Evolutionary conservation across 805 yeast genomes (phyloP).

Genomic region (Candida succiphila): DNA sequence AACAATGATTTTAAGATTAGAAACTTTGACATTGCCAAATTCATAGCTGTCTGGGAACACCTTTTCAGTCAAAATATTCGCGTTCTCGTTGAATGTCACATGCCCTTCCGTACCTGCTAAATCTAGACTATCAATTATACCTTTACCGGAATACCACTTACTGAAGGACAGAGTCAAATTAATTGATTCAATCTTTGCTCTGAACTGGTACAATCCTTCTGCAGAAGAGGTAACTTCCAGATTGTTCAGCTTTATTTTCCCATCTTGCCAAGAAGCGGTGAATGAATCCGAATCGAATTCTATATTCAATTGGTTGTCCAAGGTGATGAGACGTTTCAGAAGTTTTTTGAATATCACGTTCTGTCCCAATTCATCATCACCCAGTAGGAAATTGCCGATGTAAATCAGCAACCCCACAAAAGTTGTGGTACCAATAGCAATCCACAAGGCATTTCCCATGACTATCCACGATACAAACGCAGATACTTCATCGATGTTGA

Average conservation of each 20-base stretch:
- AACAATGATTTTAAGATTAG: slow-evolving; percentile 34
- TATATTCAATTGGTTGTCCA: slow-evolving; percentile 21
- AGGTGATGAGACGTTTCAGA: slow-evolving; percentile 19
- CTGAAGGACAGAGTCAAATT: slow-evolving; percentile 36
- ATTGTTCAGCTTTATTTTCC: slow-evolving; percentile 36
- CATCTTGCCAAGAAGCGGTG: slow-evolving; percentile 38
- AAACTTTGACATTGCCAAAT: slow-evolving; percentile 33
- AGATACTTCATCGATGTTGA: slow-evolving; percentile 39
- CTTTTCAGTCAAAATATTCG: slow-evolving; percentile 8
- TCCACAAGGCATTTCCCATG: slow-evolving; percentile 48
- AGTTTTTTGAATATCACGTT: slow-evolving; percentile 17
- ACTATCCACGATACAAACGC: slow-evolving; percentile 48
- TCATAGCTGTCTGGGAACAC: slow-evolving; percentile 24
- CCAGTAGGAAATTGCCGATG: slow-evolving; percentile 25
- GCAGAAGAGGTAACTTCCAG: slow-evolving; percentile 16
- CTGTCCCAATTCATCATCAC: slow-evolving; percentile 13
- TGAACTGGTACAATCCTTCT: slow-evolving; percentile 11
- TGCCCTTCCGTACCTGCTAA: slow-evolving; percentile 37
- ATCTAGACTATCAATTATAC: slow-evolving; percentile 38
- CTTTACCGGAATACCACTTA: slow-evolving; percentile 48
- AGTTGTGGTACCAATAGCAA: slow-evolving; percentile 47
- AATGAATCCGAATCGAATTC: slow-evolving; percentile 21
- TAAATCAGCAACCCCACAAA: slow-evolving; percentile 39
- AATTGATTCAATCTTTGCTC: slow-evolving; percentile 30
- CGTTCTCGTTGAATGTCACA: slow-evolving; percentile 8